A percentile compares a stretch with the other conserved stretches of the same genome.
Evolutionary conservation across 2,329 filamentous ascomycete genomes (phyloP).

Genomic region (Xylariaceae sp.): DNA sequence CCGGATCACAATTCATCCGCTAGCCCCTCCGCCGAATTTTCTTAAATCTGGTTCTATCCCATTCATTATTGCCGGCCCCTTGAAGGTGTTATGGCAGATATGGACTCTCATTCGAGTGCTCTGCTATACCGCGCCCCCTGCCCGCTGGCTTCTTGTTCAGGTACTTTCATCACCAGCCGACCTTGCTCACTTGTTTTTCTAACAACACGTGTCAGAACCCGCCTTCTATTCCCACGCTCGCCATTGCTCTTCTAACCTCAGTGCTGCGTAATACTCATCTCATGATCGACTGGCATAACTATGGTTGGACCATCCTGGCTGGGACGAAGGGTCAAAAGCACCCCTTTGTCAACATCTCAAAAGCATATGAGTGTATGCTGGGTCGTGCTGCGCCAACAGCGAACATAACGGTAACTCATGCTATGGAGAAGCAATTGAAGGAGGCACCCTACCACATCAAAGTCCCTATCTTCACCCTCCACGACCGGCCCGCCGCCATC

Average conservation of each 20-base stretch:
- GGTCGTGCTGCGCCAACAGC: conserved; percentile 62
- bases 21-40: conserved; percentile 62
- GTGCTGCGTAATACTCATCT: conserved; percentile 75
- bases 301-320: conserved; percentile 88
- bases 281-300: conserved; percentile 98
- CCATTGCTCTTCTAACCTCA: conserved; percentile 68
- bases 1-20: conserved; percentile 65
- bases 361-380: conserved; percentile 71
- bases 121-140: conserved; percentile 67
- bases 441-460: conserved; percentile 59
- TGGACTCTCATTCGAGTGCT: conserved; percentile 67
- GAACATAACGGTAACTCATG: conserved; percentile 84
- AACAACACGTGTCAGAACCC: conserved; percentile 61
- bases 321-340: conserved; percentile 54
- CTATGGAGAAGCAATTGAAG: conserved; percentile 74
- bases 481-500: conserved; percentile 79
- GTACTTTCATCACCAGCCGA: conserved; percentile 31
- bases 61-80: conserved; percentile 72
- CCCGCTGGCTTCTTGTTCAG: conserved; percentile 82
- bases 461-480: conserved; percentile 65
- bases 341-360: conserved; percentile 72
- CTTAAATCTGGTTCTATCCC: conserved; percentile 67
- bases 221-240: conserved; percentile 86
- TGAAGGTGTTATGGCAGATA: conserved; percentile 84
- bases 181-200: too few relatives aligned